Evolutionary conservation across 2,329 filamentous ascomycete species (phyloP), one percentile per base, ranked within the genome.

Genomic region (Aureobasidium subglaciale): DNA sequence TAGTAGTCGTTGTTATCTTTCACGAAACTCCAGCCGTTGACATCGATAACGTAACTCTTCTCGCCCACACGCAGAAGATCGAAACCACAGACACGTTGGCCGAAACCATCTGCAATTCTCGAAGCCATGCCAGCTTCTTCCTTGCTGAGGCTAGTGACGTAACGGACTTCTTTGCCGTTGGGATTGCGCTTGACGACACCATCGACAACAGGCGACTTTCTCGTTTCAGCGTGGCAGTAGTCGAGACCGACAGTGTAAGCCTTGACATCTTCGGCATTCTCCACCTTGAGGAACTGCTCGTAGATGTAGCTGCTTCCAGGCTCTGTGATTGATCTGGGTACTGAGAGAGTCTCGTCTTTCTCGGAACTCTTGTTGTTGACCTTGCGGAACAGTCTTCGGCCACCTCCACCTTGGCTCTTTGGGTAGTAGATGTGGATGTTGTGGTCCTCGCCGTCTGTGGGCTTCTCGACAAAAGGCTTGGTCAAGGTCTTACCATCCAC

Each of bases 1-100:
- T 99, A 99, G 71, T 99, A 99, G 59, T 95, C 91, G 60, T 96
- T 92, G 65, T 99, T 99, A 70, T 99, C 95, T 70, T 99, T 99
- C 70, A 99, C 93, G 65, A 99, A 99, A 67, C 92, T 97, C 95
- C 95, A 99, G 11, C 93, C 93, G 69, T 99, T 99, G 63, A 99
- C 93, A 65, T 99, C 93, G 62, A 99, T 99, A 46, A 99, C 93
- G 71, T 90, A 99, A 68, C 92, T 97, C 69, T 89, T 89, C 15
- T 90, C 89, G 48, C 84, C 85, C 11, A 91, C 90, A 25, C 95
- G 85, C 56, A 99, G 77, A 58, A 99, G 78, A 68, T 99, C 93
- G 65, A 99, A 99, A 0, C 93, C 93, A 67, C 93, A 99, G 2
- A 99, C 91, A 55, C 90, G 80, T 70, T 99, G 93, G 0, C 92